Conservation (phyloP, 1,284 basidiomycete genomes). For the Anthracocystis walkeri region DNA sequence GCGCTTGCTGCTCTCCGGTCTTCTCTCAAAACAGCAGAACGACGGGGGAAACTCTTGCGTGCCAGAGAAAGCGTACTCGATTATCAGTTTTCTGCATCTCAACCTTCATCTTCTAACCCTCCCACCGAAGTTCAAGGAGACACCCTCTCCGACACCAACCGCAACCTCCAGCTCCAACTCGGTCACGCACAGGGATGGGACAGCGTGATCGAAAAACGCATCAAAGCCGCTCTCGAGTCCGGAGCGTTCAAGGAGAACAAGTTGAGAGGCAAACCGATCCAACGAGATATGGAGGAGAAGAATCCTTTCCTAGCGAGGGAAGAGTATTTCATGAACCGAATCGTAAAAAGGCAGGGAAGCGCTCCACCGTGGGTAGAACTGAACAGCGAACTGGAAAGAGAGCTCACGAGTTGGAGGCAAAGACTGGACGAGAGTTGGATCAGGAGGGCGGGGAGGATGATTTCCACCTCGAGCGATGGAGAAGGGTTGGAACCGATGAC, state of each 20-base stretch:
- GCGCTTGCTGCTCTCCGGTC: constrained; percentile 74
- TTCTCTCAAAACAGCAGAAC: constrained; percentile 74
- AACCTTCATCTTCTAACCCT: neutral
- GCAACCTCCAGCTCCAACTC: constrained; percentile 29
- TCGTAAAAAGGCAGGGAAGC: constrained; percentile 84
- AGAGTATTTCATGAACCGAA: constrained; percentile 80
- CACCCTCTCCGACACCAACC: constrained; percentile 56
- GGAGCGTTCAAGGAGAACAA: constrained; percentile 81
- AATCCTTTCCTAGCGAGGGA: constrained; percentile 76
- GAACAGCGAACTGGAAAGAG: constrained; percentile 77
- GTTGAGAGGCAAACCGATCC: constrained; percentile 80
- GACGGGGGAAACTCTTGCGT: constrained; percentile 70
- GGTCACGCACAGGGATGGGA: constrained; percentile 60
- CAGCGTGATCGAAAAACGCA: constrained; percentile 56
- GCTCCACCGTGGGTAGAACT: constrained; percentile 92
- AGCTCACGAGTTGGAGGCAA: constrained; percentile 76
- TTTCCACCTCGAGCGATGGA: constrained; percentile 71
- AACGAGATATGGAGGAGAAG: constrained; percentile 75
- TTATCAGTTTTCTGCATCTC: constrained; percentile 74
- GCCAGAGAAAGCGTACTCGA: constrained; percentile 79
- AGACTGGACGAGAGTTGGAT: constrained; percentile 76
- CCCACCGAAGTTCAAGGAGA: constrained; percentile 70
- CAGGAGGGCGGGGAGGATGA: constrained; percentile 76
- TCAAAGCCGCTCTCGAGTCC: constrained; percentile 76
- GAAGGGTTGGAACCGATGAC: constrained; percentile 71